Conservation (phyloP, 1,284 basidiomycete genomes). For the Fistulina hepatica region DNA sequence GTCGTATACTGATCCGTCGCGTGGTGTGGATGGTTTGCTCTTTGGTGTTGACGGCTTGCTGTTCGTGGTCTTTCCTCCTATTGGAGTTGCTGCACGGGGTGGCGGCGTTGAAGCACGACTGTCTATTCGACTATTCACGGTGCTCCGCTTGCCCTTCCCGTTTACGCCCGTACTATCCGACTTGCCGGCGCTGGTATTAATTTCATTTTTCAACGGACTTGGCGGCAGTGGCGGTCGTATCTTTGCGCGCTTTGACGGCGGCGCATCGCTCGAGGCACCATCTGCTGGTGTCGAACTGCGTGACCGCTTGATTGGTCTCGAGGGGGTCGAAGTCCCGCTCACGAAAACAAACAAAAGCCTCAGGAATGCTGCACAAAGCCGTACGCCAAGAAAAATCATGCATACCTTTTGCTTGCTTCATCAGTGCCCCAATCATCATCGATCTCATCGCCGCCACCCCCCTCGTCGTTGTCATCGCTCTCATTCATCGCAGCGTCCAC, state of each 20-base stretch:
- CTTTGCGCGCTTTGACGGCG: conserved; percentile 19
- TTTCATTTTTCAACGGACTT: too few species aligned
- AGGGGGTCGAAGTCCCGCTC: conserved; percentile 15
- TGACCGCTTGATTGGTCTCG: conserved; percentile 47
- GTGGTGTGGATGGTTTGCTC: too few species aligned
- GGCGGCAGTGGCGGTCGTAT: neutral
- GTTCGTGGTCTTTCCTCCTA: too few species aligned
- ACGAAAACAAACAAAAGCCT: conserved; percentile 5
- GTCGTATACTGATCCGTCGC: too few species aligned
- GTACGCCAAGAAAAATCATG: conserved; percentile 24
- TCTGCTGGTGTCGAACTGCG: conserved; percentile 64
- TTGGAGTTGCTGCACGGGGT: too few species aligned
- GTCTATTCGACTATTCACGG: too few species aligned
- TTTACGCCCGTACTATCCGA: too few species aligned
- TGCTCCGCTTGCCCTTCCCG: too few species aligned
- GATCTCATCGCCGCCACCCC: conserved; percentile 22
- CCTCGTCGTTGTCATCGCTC: conserved; percentile 51
- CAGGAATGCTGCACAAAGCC: neutral
- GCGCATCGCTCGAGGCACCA: conserved; percentile 25
- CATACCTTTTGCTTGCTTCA: conserved; percentile 39
- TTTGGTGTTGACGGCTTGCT: too few species aligned
- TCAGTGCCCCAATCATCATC: conserved; percentile 29
- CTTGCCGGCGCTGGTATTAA: too few species aligned
- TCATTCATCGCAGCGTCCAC: conserved; percentile 81
- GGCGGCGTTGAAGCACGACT: too few species aligned